Evolutionary conservation across 2,329 filamentous ascomycete genomes (phyloP).

Genomic region (Paraphaeosphaeria minitans): DNA sequence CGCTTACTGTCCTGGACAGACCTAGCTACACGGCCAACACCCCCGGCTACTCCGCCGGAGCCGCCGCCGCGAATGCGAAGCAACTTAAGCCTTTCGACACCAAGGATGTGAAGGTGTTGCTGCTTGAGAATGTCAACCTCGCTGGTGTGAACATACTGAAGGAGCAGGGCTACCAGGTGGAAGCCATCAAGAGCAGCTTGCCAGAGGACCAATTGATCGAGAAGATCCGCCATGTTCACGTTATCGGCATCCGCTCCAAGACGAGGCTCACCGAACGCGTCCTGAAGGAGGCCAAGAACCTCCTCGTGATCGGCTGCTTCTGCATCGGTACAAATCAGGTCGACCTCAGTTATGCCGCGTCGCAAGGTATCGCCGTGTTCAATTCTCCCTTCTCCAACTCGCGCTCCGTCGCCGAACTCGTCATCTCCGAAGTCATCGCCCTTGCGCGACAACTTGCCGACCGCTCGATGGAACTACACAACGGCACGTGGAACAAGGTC

Average conservation of each 20-base stretch:
- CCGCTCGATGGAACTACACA: slow-evolving; percentile 91
- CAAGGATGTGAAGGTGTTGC: slow-evolving; percentile 92
- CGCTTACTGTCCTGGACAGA: neutral
- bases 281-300: slow-evolving; percentile 85
- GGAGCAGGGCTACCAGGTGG: slow-evolving; percentile 93
- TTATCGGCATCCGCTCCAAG: slow-evolving; percentile 97
- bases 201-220: slow-evolving; percentile 93
- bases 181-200: slow-evolving; percentile 84
- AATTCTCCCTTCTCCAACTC: slow-evolving; percentile 99
- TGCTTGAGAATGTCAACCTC: slow-evolving; percentile 95
- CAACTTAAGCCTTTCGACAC: slow-evolving; percentile 94
- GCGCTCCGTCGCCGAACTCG: slow-evolving; percentile 91
- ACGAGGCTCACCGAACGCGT: slow-evolving; percentile 90
- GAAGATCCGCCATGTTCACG: slow-evolving; percentile 97
- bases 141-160: slow-evolving; percentile 83
- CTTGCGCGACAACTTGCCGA: slow-evolving; percentile 92
- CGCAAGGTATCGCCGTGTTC: slow-evolving; percentile 92
- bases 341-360: slow-evolving; percentile 80
- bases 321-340: slow-evolving; percentile 99
- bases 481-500: slow-evolving; percentile 97
- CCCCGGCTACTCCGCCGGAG: slow-evolving; percentile 30
- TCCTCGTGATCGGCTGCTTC: slow-evolving; percentile 96
- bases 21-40: slow-evolving; percentile 44
- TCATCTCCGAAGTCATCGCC: slow-evolving; percentile 90
- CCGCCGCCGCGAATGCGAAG: slow-evolving; percentile 62